Evolutionary conservation across 371 early-diverging fungal species (phyloP).

Genomic region (Mortierella polycephala): DNA sequence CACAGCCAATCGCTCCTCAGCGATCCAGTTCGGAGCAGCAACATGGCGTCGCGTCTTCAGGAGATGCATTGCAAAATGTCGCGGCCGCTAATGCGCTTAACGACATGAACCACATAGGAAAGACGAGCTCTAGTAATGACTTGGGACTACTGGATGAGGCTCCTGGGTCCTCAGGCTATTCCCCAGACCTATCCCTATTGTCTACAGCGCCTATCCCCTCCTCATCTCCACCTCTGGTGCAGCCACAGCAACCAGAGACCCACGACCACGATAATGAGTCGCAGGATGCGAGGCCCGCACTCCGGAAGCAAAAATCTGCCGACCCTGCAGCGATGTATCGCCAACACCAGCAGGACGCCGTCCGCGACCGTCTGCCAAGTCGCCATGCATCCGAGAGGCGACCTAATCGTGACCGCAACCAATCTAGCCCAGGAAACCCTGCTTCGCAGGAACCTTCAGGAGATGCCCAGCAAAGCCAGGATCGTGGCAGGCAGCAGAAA

Average conservation of each 20-base stretch:
- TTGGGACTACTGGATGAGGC: slow-evolving; percentile 1
- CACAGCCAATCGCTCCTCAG: not conserved
- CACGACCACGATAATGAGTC: not conserved
- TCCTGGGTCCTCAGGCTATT: not conserved
- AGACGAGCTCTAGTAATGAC: slow-evolving; percentile 18
- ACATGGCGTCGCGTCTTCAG: not conserved
- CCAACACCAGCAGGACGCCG: slow-evolving; percentile 26
- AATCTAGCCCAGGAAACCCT: slow-evolving; percentile 11
- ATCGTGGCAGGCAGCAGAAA: slow-evolving; percentile 31
- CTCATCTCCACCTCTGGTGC: not conserved
- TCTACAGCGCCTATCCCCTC: slow-evolving; percentile 18
- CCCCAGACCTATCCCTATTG: slow-evolving; percentile 25
- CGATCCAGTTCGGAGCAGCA: not conserved
- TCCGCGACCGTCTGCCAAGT: slow-evolving; percentile 21
- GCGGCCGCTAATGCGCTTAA: not conserved
- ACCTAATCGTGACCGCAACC: slow-evolving; percentile 17
- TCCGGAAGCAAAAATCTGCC: slow-evolving; percentile 45
- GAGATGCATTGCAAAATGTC: not conserved
- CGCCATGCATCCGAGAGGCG: slow-evolving; percentile 41
- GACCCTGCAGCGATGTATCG: slow-evolving; percentile 45
- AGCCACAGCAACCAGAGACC: not conserved
- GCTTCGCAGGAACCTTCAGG: slow-evolving; percentile 7
- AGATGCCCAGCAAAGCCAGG: slow-evolving; percentile 8
- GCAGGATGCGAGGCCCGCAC: slow-evolving; percentile 9
- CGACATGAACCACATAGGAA: slow-evolving; percentile 5